Percentiles rank a stretch among this genome's conserved stretches.
Conservation (phyloP, 164 flowering plant species). For the Stephania yunnanensis region DNA sequence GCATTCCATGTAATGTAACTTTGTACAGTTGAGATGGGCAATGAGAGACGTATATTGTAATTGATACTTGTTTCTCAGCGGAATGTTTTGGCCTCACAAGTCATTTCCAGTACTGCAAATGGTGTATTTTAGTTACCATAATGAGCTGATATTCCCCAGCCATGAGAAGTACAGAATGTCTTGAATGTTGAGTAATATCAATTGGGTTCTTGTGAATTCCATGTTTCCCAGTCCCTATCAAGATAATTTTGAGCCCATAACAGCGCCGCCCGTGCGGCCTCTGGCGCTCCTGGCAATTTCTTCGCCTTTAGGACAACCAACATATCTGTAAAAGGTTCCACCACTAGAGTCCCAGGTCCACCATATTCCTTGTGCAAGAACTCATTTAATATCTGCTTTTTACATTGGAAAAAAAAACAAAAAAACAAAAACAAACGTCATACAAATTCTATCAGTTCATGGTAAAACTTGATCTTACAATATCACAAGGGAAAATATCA, state of each 20-base stretch:
- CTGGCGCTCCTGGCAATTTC: slow-evolving; percentile 59
- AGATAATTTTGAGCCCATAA: slow-evolving; percentile 77
- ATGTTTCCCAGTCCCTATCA: slow-evolving; percentile 65
- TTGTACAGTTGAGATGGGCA: slow-evolving; percentile 11
- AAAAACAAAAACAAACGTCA: background rate
- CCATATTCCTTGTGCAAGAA: slow-evolving; percentile 58
- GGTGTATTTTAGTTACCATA: background rate
- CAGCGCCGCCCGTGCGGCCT: slow-evolving; percentile 63
- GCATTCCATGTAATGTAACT: background rate
- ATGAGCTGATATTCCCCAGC: background rate
- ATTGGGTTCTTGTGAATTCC: slow-evolving; percentile 33
- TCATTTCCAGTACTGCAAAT: background rate
- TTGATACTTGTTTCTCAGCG: slow-evolving; percentile 10
- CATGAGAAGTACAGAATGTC: background rate
- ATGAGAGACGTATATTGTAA: background rate
- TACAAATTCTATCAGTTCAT: background rate
- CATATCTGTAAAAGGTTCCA: slow-evolving; percentile 84
- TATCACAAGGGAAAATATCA: background rate
- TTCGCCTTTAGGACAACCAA: slow-evolving; percentile 57
- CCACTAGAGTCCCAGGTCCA: slow-evolving; percentile 75
- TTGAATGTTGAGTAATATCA: slow-evolving; percentile 10
- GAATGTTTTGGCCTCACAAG: slow-evolving; percentile 3
- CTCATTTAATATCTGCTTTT: slow-evolving; percentile 50
- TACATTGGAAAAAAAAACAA: background rate
- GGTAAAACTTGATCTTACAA: background rate